A percentile compares a stretch with the other conserved stretches of the same genome.
Evolutionary conservation across 78 protist species (phyloP).

Genomic region (Dictyostelium capitatum): DNA sequence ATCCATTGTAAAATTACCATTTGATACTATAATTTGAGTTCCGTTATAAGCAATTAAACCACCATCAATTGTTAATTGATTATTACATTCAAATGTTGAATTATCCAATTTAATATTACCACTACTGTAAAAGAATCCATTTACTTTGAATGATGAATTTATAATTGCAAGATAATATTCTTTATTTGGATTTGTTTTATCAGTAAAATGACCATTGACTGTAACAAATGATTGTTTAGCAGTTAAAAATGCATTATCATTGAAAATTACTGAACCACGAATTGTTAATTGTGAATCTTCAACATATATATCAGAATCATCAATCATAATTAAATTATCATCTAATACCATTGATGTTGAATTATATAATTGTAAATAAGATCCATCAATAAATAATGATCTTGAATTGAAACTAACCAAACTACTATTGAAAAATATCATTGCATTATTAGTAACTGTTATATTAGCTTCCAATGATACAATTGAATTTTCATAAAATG

Average conservation of each 20-base stretch:
- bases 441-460: background rate
- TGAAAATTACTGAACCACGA: conserved; percentile 9
- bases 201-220: background rate
- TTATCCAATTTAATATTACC: background rate
- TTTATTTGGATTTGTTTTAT: background rate
- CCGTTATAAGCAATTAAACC: background rate
- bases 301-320: background rate
- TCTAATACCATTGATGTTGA: background rate
- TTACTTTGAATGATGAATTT: background rate
- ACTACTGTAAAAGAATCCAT: background rate
- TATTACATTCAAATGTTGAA: conserved; percentile 1
- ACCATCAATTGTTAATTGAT: background rate
- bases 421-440: background rate
- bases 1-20: conserved; percentile 4
- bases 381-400: background rate
- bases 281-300: background rate
- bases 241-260: background rate
- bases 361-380: background rate
- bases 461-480: background rate
- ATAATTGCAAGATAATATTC: background rate
- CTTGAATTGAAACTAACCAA: background rate
- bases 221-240: background rate
- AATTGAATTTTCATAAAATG: background rate
- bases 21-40: background rate
- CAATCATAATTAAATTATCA: background rate